Evolutionary conservation across 2,329 filamentous ascomycete genomes (phyloP).

Genomic region (Pseudohalonectria lignicola): DNA sequence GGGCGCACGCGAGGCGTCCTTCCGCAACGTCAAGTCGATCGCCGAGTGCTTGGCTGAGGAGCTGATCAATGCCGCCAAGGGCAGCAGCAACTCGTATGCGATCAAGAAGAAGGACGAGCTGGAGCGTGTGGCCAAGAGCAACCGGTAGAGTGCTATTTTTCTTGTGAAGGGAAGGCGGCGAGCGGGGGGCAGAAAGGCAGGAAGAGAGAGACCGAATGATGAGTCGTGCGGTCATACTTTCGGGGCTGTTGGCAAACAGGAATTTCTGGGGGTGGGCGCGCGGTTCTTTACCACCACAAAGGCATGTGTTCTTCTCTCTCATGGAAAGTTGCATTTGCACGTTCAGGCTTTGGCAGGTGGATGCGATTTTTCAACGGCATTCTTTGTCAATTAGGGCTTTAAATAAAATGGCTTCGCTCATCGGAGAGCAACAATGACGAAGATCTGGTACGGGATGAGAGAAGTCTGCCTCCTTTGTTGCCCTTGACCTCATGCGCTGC

Average conservation of each 20-base stretch:
- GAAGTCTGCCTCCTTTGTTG: too few species aligned
- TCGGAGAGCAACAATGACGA: slow-evolving; percentile 14
- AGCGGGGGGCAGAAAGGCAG: slow-evolving; percentile 12
- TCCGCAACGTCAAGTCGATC: slow-evolving; percentile 99
- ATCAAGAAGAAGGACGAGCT: slow-evolving; percentile 99
- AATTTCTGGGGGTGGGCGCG: slow-evolving; percentile 23
- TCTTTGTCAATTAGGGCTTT: slow-evolving; percentile 28
- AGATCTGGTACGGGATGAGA: too few species aligned
- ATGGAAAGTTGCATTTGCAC: slow-evolving; percentile 29
- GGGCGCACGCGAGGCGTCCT: slow-evolving; percentile 94
- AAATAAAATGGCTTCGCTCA: slow-evolving; percentile 24
- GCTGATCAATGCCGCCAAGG: slow-evolving; percentile 99
- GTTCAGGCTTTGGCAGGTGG: slow-evolving; percentile 27
- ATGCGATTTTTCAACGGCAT: slow-evolving; percentile 28
- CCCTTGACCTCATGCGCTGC: too few species aligned
- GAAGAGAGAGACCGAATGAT: slow-evolving; percentile 7
- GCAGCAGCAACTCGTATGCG: slow-evolving; percentile 99
- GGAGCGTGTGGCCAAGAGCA: slow-evolving; percentile 99
- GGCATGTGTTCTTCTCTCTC: slow-evolving; percentile 16
- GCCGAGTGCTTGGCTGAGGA: slow-evolving; percentile 99
- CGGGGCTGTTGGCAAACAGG: too few species aligned
- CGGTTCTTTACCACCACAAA: slow-evolving; percentile 13
- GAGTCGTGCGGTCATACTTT: too few species aligned
- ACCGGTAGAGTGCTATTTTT: slow-evolving; percentile 91
- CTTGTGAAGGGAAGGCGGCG: slow-evolving; percentile 15